Evolutionary conservation across 352 stramenopile genomes (phyloP).

Genomic region (Phytophthora meadii): DNA sequence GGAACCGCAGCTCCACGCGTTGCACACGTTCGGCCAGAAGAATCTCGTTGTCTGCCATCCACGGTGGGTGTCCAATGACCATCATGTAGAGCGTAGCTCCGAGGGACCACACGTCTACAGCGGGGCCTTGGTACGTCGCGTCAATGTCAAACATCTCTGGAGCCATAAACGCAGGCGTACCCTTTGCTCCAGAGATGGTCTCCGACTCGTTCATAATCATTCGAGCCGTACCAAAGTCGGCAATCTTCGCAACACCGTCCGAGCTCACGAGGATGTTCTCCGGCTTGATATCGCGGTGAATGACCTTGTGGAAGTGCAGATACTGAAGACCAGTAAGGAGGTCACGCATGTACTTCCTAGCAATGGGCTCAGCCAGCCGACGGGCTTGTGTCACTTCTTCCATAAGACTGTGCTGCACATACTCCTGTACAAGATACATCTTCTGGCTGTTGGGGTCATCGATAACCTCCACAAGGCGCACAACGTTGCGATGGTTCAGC

Average conservation of each 20-base stretch:
- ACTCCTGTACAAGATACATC: constrained; percentile 96
- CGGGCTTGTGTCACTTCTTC: constrained; percentile 84
- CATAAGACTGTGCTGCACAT: constrained; percentile 93
- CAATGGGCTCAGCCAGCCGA: constrained; percentile 68
- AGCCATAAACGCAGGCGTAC: constrained; percentile 91
- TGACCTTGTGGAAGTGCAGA: constrained; percentile 94
- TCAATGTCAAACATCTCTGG: constrained; percentile 93
- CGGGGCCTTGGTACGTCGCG: constrained; percentile 84
- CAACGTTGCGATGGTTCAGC: constrained; percentile 93
- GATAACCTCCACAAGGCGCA: constrained; percentile 95
- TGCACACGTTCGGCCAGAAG: constrained; percentile 86
- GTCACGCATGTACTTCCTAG: constrained; percentile 90
- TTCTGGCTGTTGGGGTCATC: constrained; percentile 94
- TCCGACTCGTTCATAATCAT: constrained; percentile 93
- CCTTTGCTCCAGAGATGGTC: constrained; percentile 84
- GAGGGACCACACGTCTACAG: constrained; percentile 91
- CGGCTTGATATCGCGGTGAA: constrained; percentile 94
- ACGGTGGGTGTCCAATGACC: constrained; percentile 91
- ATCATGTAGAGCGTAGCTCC: constrained; percentile 94
- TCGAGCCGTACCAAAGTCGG: constrained; percentile 89
- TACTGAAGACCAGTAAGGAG: constrained; percentile 92
- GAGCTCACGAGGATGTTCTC: constrained; percentile 88
- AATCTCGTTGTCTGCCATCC: constrained; percentile 92
- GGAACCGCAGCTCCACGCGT: constrained; percentile 88
- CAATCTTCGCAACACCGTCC: constrained; percentile 89